These are phyloP conservation scores for Citrus medica DNA, from an alignment of 345 rosid genomes.

Conservation along the genomic window DNA sequence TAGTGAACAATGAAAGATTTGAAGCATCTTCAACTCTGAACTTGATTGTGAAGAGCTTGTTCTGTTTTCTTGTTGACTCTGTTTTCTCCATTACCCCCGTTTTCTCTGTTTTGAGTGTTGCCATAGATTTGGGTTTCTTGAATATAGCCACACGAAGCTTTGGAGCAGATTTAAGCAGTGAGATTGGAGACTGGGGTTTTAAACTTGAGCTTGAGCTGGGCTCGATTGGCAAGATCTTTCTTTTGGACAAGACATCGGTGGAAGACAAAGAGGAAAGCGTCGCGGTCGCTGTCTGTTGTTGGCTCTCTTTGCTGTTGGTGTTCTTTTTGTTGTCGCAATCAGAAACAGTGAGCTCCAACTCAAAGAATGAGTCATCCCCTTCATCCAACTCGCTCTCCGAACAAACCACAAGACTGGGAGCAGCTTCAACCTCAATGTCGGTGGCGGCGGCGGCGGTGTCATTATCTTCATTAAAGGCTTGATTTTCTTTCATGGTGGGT, in stretches of 20 bases:
- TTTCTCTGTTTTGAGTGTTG: constrained; percentile 17
- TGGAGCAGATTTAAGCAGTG: constrained; percentile 60
- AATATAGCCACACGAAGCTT: constrained; percentile 51
- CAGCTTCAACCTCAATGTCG: no score
- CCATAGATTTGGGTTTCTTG: constrained; percentile 50
- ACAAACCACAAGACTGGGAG: constrained; percentile 6
- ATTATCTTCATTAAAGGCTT: constrained; percentile 2
- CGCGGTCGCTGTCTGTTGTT: constrained; percentile 15
- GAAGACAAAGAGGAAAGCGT: constrained; percentile 25
- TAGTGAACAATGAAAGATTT: constrained; percentile 23
- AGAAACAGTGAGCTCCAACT: constrained; percentile 68
- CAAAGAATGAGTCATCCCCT: constrained; percentile 89
- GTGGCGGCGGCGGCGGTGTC: neutral
- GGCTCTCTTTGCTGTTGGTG: constrained; percentile 7
- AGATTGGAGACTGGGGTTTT: constrained; percentile 62
- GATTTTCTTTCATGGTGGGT: constrained; percentile 31
- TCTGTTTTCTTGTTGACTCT: neutral
- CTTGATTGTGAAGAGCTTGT: constrained; percentile 36
- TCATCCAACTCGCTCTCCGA: constrained; percentile 42
- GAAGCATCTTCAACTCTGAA: constrained; percentile 39
- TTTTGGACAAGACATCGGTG: constrained; percentile 41
- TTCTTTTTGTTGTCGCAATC: constrained; percentile 23
- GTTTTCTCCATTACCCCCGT: neutral
- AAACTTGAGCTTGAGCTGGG: constrained; percentile 21
- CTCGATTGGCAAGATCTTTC: constrained; percentile 73